Evolutionary conservation across 23 red algal genomes (phyloP).

Genomic region (Gracilaria domingensis): DNA sequence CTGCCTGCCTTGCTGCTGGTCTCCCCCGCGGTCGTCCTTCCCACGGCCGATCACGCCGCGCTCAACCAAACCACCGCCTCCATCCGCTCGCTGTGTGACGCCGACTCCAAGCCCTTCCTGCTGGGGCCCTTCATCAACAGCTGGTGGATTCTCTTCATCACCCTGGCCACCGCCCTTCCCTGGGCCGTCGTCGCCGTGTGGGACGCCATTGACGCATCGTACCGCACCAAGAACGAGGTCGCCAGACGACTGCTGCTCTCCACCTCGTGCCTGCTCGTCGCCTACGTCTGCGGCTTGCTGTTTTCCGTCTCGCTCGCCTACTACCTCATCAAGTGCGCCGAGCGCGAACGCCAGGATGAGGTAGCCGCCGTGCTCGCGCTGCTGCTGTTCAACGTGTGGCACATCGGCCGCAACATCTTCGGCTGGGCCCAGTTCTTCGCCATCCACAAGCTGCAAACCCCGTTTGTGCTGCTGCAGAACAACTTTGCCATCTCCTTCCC

Average conservation of each 20-base stretch:
- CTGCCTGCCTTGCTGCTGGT: neutral
- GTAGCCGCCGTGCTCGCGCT: constrained; percentile 43
- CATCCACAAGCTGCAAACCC: neutral
- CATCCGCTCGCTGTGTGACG: neutral
- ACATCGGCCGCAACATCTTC: neutral
- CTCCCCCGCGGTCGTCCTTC: neutral
- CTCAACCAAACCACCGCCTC: neutral
- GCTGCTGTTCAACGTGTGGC: constrained; percentile 39
- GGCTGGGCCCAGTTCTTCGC: constrained; percentile 27
- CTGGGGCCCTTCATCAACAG: neutral
- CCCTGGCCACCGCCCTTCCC: constrained; percentile 14
- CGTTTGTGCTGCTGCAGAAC: neutral
- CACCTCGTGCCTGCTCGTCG: neutral
- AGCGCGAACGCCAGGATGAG: constrained; percentile 31
- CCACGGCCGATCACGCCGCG: neutral
- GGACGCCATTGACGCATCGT: constrained; percentile 26
- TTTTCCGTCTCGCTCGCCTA: neutral
- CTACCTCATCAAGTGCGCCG: constrained; percentile 14
- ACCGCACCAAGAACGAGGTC: neutral
- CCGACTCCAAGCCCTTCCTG: neutral
- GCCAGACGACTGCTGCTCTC: neutral
- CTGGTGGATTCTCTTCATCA: constrained; percentile 37
- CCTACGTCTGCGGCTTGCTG: constrained; percentile 11
- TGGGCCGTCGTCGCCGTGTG: constrained; percentile 46
- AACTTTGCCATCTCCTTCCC: neutral